Percentiles rank a stretch among this genome's conserved stretches.
Conservation (phyloP, 306 rosid genomes). For the Cucurbita moschata region DNA sequence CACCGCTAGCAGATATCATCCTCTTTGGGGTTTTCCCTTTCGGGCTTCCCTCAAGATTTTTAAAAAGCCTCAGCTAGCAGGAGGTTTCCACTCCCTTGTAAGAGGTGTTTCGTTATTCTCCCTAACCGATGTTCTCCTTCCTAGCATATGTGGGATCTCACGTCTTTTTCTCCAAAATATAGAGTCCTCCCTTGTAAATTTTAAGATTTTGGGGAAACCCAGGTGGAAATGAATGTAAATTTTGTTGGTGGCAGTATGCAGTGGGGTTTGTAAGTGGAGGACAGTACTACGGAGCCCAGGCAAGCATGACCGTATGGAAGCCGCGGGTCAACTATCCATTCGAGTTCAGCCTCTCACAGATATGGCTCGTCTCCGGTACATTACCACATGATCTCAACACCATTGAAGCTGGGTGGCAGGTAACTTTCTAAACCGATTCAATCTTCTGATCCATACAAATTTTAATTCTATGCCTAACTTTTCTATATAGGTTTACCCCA, state of each 20-base stretch:
- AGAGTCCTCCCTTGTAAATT: too few relatives aligned
- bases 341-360: constrained; percentile 88
- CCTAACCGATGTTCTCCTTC: too few relatives aligned
- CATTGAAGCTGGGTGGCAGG: constrained; percentile 99
- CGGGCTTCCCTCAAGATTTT: too few relatives aligned
- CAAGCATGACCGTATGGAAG: constrained; percentile 91
- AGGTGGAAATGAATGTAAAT: too few relatives aligned
- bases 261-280: constrained; percentile 87
- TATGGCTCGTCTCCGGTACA: constrained; percentile 97
- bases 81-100: too few relatives aligned
- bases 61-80: too few relatives aligned
- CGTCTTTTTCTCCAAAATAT: too few relatives aligned
- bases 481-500: constrained; percentile 69
- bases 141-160: too few relatives aligned
- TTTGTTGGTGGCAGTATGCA: constrained; percentile 51
- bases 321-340: constrained; percentile 59
- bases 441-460: background rate
- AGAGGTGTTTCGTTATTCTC: too few relatives aligned
- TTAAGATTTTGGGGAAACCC: too few relatives aligned
- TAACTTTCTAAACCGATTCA: background rate
- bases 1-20: too few relatives aligned
- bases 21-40: too few relatives aligned
- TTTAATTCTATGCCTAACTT: background rate
- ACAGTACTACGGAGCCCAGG: constrained; percentile 82
- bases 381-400: constrained; percentile 84